Base-by-base conservation (phyloP, 176 grass and related monocot genomes). In the Tillandsia fasciculata region DNA sequence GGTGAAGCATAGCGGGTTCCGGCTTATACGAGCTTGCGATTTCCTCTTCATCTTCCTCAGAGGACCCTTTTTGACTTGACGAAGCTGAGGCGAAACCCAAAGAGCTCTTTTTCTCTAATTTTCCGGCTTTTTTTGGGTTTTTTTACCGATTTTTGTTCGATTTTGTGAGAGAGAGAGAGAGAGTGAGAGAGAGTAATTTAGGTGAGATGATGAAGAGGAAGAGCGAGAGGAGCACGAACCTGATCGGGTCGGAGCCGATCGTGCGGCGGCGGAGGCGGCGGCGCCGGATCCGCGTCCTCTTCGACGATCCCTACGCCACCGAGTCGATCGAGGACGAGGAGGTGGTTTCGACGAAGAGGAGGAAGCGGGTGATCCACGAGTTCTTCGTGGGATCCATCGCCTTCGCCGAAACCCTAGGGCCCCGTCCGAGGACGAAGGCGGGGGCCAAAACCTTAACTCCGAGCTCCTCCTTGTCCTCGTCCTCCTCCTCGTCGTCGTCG, bases 1-100 rank as follows among this genome's bases (percentile, higher is more conserved):
- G 77, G 88, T 96, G 17, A 96, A 91, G 73, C 91, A 91, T 82
- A 86, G 85, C 65, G 91, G 91, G 27, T 96, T 91, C 83, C 91
- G 87, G 70, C 91, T 91, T 87, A 96, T 96, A 96, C 76, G 74
- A 64, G 74, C 75, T 63, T 87, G 82, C 67, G 23, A 59, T 15
- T 84, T 54, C 57, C 28, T 64, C 49, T 10, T 47, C 29, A 33
- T 86, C 80, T 91, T 70, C 79, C 67, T 42, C 33, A 42, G 33
- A 42, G 33, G 33, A 42, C 33, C 33, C 0, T 42, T 42, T 42
- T 42, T 42, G 33, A 42, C 33, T 42, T 42, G 72, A 80, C 83
- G 80, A 74, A 74, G 79, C 28, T 87, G 51, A 71, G 82, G 78
- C 71, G 83, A 42, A 6, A 42, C 4, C 79, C 63, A 73, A 79